phyloP scores from a whole-genome alignment of 805 yeast genomes.

The Jamesozyma rosinii region DNA sequence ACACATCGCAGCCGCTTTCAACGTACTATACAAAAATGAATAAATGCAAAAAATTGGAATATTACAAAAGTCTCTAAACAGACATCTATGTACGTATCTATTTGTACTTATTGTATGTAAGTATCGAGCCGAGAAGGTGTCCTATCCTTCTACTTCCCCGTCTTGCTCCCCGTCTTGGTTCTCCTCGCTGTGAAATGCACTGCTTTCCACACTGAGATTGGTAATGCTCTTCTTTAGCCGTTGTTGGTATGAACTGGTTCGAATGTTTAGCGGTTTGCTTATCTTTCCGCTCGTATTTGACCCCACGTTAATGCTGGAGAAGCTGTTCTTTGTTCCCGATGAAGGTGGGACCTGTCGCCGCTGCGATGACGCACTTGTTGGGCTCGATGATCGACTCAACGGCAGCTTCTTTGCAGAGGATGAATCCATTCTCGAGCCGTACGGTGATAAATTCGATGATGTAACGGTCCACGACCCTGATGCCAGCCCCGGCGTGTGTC shows the following conservation, averaged over 20 bases:
- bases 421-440: not conserved
- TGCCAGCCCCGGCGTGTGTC: not conserved
- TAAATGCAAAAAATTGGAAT: no score
- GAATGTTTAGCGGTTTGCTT: conserved; percentile 12
- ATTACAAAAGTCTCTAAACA: no score
- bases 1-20: no score
- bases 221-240: conserved; percentile 3
- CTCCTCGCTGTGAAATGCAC: not conserved
- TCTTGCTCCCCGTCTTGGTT: not conserved
- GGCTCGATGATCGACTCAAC: not conserved
- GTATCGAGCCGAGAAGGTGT: no score
- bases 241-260: conserved; percentile 8
- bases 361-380: not conserved
- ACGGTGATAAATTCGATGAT: not conserved
- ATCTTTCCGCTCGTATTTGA: conserved; percentile 3
- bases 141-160: not conserved
- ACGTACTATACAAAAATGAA: no score
- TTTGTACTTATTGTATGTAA: no score
- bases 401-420: conserved; percentile 1
- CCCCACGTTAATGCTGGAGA: not conserved
- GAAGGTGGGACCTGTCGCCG: not conserved
- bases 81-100: no score
- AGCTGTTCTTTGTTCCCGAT: not conserved
- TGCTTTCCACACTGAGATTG: not conserved
- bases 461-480: not conserved